Percentiles rank a stretch among this genome's conserved stretches.
These are phyloP conservation scores for Elongisporangium senticosum DNA, from an alignment of 352 stramenopile genomes.

Conservation along the genomic window DNA sequence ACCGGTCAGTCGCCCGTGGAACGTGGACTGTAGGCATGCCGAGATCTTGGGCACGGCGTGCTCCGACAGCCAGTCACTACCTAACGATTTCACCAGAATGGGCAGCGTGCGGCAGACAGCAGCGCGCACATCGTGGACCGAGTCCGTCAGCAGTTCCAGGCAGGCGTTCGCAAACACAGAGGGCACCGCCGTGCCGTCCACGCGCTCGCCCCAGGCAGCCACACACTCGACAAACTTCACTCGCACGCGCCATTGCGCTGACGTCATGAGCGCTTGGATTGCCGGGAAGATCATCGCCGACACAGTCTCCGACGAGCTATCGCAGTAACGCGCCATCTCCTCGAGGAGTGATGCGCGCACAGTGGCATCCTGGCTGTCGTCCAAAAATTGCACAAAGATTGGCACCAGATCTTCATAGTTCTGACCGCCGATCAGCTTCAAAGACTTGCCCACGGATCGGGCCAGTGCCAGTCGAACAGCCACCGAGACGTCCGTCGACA, in stretches of 20 bases:
- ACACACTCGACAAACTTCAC: constrained; percentile 86
- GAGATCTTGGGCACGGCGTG: constrained; percentile 62
- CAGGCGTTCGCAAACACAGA: constrained; percentile 68
- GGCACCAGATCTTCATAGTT: constrained; percentile 81
- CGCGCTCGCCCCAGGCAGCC: constrained; percentile 67
- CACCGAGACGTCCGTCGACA: constrained; percentile 74
- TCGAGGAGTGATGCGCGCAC: constrained; percentile 77
- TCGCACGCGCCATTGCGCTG: constrained; percentile 75
- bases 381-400: constrained; percentile 79
- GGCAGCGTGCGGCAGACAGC: constrained; percentile 59
- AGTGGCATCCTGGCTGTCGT: constrained; percentile 75
- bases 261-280: constrained; percentile 58
- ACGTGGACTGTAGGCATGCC: constrained; percentile 63
- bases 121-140: constrained; percentile 67
- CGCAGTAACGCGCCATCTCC: constrained; percentile 74
- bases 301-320: constrained; percentile 59
- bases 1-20: constrained; percentile 65
- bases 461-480: constrained; percentile 69
- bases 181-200: constrained; percentile 47
- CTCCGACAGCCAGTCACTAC: constrained; percentile 67
- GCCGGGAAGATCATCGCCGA: constrained; percentile 63
- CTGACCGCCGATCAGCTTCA: constrained; percentile 55
- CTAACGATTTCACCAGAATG: constrained; percentile 60
- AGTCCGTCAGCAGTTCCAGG: constrained; percentile 59
- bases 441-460: constrained; percentile 65